Base-by-base conservation (phyloP, 148 eudicot species). In the Selenicereus undatus region DNA sequence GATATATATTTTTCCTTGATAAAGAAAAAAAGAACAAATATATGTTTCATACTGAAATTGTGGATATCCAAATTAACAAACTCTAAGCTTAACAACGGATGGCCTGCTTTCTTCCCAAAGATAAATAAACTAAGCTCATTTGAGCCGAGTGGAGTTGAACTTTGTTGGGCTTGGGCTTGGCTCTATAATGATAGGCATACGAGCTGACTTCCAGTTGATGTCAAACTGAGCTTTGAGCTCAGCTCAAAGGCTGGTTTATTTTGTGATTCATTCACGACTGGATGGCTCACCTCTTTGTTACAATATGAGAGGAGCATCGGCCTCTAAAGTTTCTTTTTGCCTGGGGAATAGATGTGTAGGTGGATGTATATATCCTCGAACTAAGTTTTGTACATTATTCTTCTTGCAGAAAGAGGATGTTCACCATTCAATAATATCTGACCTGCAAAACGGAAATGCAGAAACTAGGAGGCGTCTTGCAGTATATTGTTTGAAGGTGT, bases 401-500 rank as follows among this genome's bases (percentile, higher is more conserved):
- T 71, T 39, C 84, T 50, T 83, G 88, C 97, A 97, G 99, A 97
- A 97, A 91, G 99, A 97, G 88, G 99, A 97, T 86, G 99, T 97
- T 75, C 99, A 97, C 87, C 99, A 97, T 85, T 97, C 99, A 69
- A 97, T 97, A 75, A 97, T 97, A 88, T 89, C 99, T 73, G 99
- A 97, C 83, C 91, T 97, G 83, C 99, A 97, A 88, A 97, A 97
- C 90, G 99, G 99, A 76, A 92, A 90, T 82, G 80, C 98, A 76
- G 99, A 97, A 90, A 97, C 99, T 76, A 91, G 99, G 87, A 87
- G 98, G 82, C 95, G 99, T 56, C 91, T 97, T 80, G 99, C 99
- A 88, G 98, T 97, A 36, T 97, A 97, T 83, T 97, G 99, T 84
- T 88, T 97, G 75, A 97, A 97, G 99, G 99, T 97, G 85, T 77